phyloP scores from a whole-genome alignment of 306 rosid genomes.

The Inga leiocalycina region DNA sequence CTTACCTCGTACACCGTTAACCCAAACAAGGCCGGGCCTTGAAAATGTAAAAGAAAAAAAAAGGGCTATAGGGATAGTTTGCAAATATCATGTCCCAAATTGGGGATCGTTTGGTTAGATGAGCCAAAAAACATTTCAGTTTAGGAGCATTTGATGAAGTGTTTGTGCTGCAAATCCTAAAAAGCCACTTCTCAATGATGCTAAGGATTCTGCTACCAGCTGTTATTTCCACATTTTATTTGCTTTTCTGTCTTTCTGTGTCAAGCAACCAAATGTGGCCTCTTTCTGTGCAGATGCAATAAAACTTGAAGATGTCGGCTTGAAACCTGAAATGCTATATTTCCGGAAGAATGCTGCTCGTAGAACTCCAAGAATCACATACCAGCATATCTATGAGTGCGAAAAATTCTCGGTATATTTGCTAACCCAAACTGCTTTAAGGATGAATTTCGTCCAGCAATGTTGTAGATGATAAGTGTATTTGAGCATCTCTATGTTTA shows the following conservation, averaged over 20 bases:
- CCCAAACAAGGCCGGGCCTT: not conserved
- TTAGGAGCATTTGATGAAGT: conserved; percentile 9
- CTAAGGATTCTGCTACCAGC: not conserved
- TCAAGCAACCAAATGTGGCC: conserved; percentile 22
- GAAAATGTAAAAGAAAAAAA: not conserved
- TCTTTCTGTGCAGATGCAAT: conserved; percentile 58
- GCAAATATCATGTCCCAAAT: not conserved
- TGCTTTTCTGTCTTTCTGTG: not conserved
- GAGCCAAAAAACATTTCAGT: conserved; percentile 21
- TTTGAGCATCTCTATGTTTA: not conserved
- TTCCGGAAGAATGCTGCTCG: conserved; percentile 36
- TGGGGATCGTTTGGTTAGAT: not conserved
- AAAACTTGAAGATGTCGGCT: conserved; percentile 64
- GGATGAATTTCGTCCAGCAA: not conserved
- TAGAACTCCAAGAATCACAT: conserved; percentile 62
- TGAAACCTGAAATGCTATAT: conserved; percentile 60
- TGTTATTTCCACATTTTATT: conserved; percentile 15
- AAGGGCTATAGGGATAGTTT: not conserved
- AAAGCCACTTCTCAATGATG: not conserved
- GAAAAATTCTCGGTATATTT: conserved; percentile 73
- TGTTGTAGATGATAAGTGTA: not conserved
- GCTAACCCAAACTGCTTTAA: conserved; percentile 16
- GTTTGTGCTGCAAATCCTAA: conserved; percentile 14
- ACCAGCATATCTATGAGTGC: conserved; percentile 69
- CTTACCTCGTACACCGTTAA: too few relatives aligned